A percentile compares a stretch with the other conserved stretches of the same genome.
These are phyloP conservation scores for Amaranthus cruentus DNA, from an alignment of 148 eudicot species.

Conservation along the genomic window DNA sequence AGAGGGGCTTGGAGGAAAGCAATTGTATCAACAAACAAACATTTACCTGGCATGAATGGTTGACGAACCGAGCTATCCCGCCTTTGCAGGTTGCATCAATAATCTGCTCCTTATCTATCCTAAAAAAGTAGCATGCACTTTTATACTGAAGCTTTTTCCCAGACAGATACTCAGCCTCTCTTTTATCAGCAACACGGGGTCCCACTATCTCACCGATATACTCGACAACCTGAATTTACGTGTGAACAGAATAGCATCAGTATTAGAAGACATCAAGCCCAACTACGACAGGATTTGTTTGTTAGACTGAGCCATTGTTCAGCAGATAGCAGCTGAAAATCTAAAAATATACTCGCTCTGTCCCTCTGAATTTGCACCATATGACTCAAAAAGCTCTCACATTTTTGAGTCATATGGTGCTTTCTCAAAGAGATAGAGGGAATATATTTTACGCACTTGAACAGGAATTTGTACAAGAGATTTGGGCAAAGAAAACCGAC, in stretches of 20 bases:
- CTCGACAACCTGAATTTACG: constrained; percentile 57
- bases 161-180: constrained; percentile 61
- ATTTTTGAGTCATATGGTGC: too few species aligned
- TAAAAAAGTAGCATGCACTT: constrained; percentile 80
- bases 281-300: neutral
- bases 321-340: neutral
- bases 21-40: constrained; percentile 9
- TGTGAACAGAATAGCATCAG: neutral
- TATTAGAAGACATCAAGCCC: neutral
- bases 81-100: constrained; percentile 81
- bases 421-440: too few species aligned
- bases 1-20: neutral
- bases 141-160: constrained; percentile 62
- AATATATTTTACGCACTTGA: constrained; percentile 1
- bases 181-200: constrained; percentile 70
- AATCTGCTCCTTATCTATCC: constrained; percentile 72
- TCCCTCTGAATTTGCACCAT: too few species aligned
- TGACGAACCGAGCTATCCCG: constrained; percentile 80
- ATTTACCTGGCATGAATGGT: constrained; percentile 74
- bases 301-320: neutral
- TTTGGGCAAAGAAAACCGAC: neutral
- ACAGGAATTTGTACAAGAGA: neutral
- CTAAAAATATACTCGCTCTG: neutral
- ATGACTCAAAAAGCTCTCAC: too few species aligned
- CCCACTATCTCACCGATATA: constrained; percentile 81